These are phyloP conservation scores for Pythium oligandrum DNA, from an alignment of 352 stramenopile species.

Conservation along the genomic window DNA sequence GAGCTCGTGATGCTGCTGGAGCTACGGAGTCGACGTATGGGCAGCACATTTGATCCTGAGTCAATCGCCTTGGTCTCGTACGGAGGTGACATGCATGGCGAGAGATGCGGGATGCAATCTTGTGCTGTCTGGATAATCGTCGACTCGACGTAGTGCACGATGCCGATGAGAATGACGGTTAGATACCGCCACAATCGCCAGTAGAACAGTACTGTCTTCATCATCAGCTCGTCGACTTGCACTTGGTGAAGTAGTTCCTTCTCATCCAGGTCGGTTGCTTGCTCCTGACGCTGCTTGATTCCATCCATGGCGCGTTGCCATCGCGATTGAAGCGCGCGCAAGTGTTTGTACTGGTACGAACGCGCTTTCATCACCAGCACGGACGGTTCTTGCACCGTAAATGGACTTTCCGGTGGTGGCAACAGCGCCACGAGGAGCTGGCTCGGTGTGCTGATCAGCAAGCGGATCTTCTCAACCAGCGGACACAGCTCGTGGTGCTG, in stretches of 20 bases:
- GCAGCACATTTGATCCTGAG: neutral
- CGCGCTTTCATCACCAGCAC: constrained; percentile 27
- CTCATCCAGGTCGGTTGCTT: constrained; percentile 6
- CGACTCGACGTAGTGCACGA: constrained; percentile 29
- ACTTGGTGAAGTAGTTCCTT: constrained; percentile 9
- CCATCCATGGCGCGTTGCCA: constrained; percentile 1
- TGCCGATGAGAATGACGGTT: constrained; percentile 30
- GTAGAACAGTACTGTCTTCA: constrained; percentile 54
- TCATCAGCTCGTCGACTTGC: constrained; percentile 40
- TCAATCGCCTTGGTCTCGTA: neutral
- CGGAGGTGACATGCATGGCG: neutral
- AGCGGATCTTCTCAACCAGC: constrained; percentile 39
- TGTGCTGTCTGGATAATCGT: constrained; percentile 16
- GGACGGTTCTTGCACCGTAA: constrained; percentile 15
- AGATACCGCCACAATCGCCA: constrained; percentile 53
- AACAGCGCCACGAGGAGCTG: constrained; percentile 45
- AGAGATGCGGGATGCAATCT: constrained; percentile 2
- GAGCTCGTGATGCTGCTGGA: constrained; percentile 14
- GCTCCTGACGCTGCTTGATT: neutral
- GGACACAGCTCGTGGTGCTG: constrained; percentile 28
- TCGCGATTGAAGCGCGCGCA: constrained; percentile 15
- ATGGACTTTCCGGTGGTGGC: neutral
- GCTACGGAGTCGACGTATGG: neutral
- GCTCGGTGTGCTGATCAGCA: constrained; percentile 39
- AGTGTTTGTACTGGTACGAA: constrained; percentile 30